Evolutionary conservation across 306 rosid genomes (phyloP).

Genomic region (Castanea crenata): DNA sequence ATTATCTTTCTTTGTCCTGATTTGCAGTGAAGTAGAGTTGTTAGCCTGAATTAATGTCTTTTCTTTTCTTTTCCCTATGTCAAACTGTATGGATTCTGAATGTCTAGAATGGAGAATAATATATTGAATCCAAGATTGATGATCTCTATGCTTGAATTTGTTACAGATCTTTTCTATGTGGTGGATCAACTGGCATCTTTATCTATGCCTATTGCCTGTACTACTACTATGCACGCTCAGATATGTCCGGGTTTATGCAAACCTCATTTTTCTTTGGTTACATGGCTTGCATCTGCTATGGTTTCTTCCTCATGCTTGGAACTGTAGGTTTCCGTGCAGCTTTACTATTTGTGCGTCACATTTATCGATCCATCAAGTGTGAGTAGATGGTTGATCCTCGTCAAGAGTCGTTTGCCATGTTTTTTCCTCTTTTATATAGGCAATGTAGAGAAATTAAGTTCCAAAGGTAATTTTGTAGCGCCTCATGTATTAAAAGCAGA

Average conservation of each 20-base stretch:
- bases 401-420: constrained; percentile 11
- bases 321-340: constrained; percentile 71
- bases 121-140: not conserved
- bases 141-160: constrained; percentile 1
- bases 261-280: constrained; percentile 69
- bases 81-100: not conserved
- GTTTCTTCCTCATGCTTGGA: constrained; percentile 76
- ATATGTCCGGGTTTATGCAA: constrained; percentile 72
- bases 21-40: not conserved
- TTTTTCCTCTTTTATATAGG: constrained; percentile 40
- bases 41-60: not conserved
- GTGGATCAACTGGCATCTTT: constrained; percentile 66
- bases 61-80: not conserved
- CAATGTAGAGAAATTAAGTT: constrained; percentile 40
- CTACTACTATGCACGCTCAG: constrained; percentile 65
- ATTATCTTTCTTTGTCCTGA: no score
- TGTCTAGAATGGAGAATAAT: not conserved
- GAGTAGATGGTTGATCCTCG: constrained; percentile 47
- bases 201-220: constrained; percentile 60
- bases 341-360: constrained; percentile 62
- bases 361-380: constrained; percentile 60
- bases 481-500: constrained; percentile 42
- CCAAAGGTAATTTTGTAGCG: constrained; percentile 60
- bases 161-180: constrained; percentile 61
- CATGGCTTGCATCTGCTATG: constrained; percentile 76